These are phyloP conservation scores for Phytophthora hybrid DNA, from an alignment of 352 stramenopile genomes.

Conservation along the genomic window DNA sequence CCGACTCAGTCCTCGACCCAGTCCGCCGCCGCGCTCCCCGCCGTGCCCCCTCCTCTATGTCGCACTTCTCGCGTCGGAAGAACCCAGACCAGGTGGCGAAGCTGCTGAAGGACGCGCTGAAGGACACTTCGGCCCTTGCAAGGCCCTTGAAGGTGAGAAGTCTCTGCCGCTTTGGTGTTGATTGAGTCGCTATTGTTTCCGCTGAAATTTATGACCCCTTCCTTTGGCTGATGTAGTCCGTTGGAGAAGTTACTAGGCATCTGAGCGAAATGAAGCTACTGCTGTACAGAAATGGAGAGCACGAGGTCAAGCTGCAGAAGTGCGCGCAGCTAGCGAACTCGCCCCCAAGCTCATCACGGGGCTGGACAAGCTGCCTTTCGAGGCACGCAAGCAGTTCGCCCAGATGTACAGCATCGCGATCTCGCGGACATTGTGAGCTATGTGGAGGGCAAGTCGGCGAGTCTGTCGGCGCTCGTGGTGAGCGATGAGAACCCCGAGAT, in stretches of 20 bases:
- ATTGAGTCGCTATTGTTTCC: neutral
- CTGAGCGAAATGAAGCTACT: constrained; percentile 57
- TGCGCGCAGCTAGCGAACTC: constrained; percentile 81
- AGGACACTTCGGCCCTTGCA: constrained; percentile 51
- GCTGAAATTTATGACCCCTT: neutral
- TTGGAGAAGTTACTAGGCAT: constrained; percentile 83
- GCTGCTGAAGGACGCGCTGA: constrained; percentile 78
- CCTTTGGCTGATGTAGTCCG: constrained; percentile 26
- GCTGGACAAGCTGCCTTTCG: constrained; percentile 84
- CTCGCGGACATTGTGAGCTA: constrained; percentile 85
- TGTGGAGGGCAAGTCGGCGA: constrained; percentile 69
- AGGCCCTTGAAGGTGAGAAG: constrained; percentile 64
- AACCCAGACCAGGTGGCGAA: constrained; percentile 85
- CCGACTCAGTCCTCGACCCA: no score
- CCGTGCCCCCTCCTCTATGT: constrained; percentile 48
- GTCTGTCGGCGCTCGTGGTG: constrained; percentile 80
- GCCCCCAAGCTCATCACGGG: constrained; percentile 74
- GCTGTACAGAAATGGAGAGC: constrained; percentile 60
- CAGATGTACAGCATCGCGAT: constrained; percentile 90
- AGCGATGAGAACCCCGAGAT: constrained; percentile 91
- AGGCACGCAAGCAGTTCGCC: constrained; percentile 87
- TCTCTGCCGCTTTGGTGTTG: neutral
- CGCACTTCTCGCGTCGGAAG: constrained; percentile 80
- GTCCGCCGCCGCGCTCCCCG: no score
- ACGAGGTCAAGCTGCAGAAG: constrained; percentile 82